phyloP scores from a whole-genome alignment of 371 early-diverging fungal genomes.

The Rhizopus microsporus region DNA sequence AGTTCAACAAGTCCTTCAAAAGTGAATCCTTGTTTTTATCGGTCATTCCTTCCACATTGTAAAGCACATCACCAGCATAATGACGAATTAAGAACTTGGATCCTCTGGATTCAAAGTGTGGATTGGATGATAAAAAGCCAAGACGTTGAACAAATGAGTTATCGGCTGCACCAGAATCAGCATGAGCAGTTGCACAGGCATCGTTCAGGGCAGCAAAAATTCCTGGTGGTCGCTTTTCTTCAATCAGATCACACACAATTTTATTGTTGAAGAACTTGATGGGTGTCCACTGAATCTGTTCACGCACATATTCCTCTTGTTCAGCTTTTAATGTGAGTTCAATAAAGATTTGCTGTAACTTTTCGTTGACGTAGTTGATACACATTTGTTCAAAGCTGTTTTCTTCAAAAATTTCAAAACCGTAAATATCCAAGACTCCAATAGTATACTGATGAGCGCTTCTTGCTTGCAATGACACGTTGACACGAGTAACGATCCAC shows the following conservation, averaged over 20 bases:
- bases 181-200: constrained; percentile 90
- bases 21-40: constrained; percentile 98
- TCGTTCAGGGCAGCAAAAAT: constrained; percentile 95
- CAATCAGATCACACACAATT: constrained; percentile 96
- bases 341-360: constrained; percentile 99
- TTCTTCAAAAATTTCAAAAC: constrained; percentile 94
- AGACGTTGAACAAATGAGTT: constrained; percentile 82
- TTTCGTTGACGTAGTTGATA: constrained; percentile 99
- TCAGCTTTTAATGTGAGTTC: constrained; percentile 97
- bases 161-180: constrained; percentile 88
- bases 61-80: constrained; percentile 96
- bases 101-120: constrained; percentile 82
- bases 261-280: constrained; percentile 99
- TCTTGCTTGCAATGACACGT: constrained; percentile 71
- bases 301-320: constrained; percentile 97
- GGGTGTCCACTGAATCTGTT: constrained; percentile 98
- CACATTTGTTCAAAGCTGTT: constrained; percentile 99
- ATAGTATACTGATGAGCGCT: constrained; percentile 72
- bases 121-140: constrained; percentile 66
- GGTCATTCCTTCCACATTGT: constrained; percentile 95
- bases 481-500: constrained; percentile 88
- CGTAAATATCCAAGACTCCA: constrained; percentile 97
- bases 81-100: constrained; percentile 87
- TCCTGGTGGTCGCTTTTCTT: constrained; percentile 92
- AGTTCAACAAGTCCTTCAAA: constrained; percentile 83